These are phyloP conservation scores for Zygosaccharomyces siamensis DNA, from an alignment of 805 yeast species.

Conservation along the genomic window DNA sequence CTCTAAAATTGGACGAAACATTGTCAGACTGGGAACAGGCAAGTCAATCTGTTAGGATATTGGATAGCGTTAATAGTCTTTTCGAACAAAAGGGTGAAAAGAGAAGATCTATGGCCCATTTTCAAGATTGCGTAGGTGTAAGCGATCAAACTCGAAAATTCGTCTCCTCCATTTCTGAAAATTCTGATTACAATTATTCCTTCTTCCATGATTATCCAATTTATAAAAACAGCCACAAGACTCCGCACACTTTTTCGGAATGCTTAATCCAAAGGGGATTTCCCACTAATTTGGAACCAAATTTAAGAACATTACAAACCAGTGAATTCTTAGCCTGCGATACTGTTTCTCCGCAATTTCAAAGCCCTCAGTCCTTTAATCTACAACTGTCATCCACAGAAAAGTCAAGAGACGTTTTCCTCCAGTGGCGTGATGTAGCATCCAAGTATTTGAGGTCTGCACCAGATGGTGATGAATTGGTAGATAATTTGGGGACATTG, in stretches of 20 bases:
- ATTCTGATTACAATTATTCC: conserved; percentile 16
- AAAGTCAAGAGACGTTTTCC: conserved; percentile 27
- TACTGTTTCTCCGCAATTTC: conserved; percentile 24
- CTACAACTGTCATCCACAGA: conserved; percentile 25
- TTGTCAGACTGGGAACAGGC: conserved; percentile 30
- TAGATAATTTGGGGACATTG: conserved; percentile 44
- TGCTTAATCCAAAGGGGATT: conserved; percentile 20
- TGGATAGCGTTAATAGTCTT: conserved; percentile 26
- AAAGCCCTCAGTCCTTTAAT: conserved; percentile 12
- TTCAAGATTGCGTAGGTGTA: conserved; percentile 19
- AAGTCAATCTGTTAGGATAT: conserved; percentile 20
- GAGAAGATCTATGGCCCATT: conserved; percentile 21
- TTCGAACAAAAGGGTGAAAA: conserved; percentile 15
- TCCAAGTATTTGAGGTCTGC: conserved; percentile 37
- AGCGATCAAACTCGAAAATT: conserved; percentile 25
- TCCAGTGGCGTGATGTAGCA: conserved; percentile 32
- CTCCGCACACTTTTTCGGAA: conserved; percentile 20
- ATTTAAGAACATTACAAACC: conserved; percentile 14
- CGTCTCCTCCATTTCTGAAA: conserved; percentile 20
- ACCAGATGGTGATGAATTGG: conserved; percentile 47
- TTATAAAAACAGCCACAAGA: conserved; percentile 8
- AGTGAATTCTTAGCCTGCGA: conserved; percentile 27
- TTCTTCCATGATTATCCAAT: conserved; percentile 18
- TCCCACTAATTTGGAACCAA: not conserved
- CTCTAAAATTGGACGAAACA: conserved; percentile 38